Percentiles rank a stretch among this genome's conserved stretches.
phyloP scores from a whole-genome alignment of 1,139 yeast genomes.

The Pichia inconspicua region DNA sequence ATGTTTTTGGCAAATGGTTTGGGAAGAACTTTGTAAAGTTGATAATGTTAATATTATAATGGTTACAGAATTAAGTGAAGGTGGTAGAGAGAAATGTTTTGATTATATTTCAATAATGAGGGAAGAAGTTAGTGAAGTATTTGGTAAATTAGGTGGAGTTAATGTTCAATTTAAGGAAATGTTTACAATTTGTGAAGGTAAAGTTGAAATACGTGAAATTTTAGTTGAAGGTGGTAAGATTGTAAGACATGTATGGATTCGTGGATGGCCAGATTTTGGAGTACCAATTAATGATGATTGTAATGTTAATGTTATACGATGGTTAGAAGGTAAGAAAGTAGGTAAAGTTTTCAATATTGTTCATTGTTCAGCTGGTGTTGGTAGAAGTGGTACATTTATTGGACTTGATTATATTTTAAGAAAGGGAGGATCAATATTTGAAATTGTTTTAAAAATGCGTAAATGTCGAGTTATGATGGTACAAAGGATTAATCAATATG shows the following conservation, averaged over 20 bases:
- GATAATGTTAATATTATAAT: conserved; percentile 59
- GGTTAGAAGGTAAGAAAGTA: background rate
- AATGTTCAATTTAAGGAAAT: background rate
- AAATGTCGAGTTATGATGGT: conserved; percentile 28
- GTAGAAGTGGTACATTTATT: conserved; percentile 74
- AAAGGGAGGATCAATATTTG: conserved; percentile 2
- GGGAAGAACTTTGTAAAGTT: conserved; percentile 69
- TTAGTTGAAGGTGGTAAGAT: background rate
- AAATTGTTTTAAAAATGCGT: conserved; percentile 22
- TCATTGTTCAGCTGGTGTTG: conserved; percentile 85
- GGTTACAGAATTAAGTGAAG: conserved; percentile 77
- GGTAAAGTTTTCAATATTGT: conserved; percentile 28
- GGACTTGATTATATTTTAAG: conserved; percentile 48
- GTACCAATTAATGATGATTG: conserved; percentile 38
- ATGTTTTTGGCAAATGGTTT: conserved; percentile 43
- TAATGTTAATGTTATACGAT: conserved; percentile 25
- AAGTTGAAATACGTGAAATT: background rate
- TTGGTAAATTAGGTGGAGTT: background rate
- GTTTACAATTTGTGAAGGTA: background rate
- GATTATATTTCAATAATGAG: conserved; percentile 22
- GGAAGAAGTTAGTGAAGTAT: background rate
- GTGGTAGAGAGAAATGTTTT: conserved; percentile 50
- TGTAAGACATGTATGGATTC: conserved; percentile 12
- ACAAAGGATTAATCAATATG: conserved; percentile 25
- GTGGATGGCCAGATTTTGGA: conserved; percentile 40